Base-by-base conservation (phyloP, 2,329 filamentous ascomycete genomes). In the Akanthomyces muscarius region DNA sequence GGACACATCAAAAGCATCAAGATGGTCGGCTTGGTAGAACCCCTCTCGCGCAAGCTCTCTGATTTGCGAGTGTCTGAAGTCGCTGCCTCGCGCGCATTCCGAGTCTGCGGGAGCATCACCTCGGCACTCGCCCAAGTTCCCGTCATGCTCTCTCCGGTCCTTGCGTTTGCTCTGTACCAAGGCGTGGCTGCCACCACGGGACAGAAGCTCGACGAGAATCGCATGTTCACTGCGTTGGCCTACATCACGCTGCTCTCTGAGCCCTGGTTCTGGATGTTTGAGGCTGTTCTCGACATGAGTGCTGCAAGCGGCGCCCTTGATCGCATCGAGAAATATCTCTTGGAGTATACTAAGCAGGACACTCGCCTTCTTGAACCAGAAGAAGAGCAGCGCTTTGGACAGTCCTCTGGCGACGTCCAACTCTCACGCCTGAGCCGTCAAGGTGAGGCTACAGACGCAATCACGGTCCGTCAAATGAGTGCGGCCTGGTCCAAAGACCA, bases 1-100 rank as follows among this genome's bases (percentile, higher is more conserved):
- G 73, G 73, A 1, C 72, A 74, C 7, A 76, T 79, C 66, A 79
- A 79, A 65, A 75, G 73, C 61, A 75, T 79, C 61, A 78, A 77
- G 66, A 75, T 78, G 65, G 75, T 75, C 0, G 77, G 76, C 5
- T 67, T 79, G 0, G 67, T 75, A 1, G 67, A 73, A 38, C 71
- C 69, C 18, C 67, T 78, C 0, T 69, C 68, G 0, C 56, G 62
- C 16, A 69, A 69, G 5, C 69, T 76, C n/a, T 65, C 69, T 11
- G 54, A 61, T 8, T 66, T 75, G 7, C 74, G 78, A 2, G 63
- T 72, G 5, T 68, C 73, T 14, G 77, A 80, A 57, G 69, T 79
- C 10, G 68, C 64, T n/a, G 67, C 74, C 1, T 75, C 74, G 23
- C 66, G 69, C 6, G 71, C 71, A 11, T 77, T 77, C 44, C 71